Base-by-base conservation (phyloP, 371 early-diverging fungal species). In the Mucor saturninus region DNA sequence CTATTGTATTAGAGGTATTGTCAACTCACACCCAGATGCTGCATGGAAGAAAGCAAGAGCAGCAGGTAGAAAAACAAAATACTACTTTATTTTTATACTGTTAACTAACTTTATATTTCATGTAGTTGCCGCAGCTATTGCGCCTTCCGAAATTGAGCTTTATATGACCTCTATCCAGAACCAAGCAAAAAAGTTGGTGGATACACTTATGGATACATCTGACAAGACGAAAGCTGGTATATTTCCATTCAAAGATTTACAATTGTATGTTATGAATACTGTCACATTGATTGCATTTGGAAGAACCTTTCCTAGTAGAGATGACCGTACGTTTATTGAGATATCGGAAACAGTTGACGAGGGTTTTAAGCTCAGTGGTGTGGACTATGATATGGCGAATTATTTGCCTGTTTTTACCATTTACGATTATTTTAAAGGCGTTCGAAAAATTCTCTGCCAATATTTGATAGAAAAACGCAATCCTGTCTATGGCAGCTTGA, bases 241-340 rank as follows among this genome's bases (percentile, higher is more conserved):
- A 0, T 26, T 52, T 40, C 68, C 68, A 29, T 30, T n/a, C 26
- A 52, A 45, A 15, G n/a, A 62, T 3, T 10, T 63, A 11, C 37
- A 63, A 1, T n/a, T 68, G 10, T 52, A 50, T 30, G 37, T 56
- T 2, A 7, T 68, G 10, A 68, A 68, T 21, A 40, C 59, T 14
- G 38, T 68, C 21, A 53, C 51, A 5, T 39, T 21, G 5, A 45
- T 60, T 15, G 2, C 15, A 4, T 59, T 54, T 43, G 64, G 61
- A 21, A 54, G 8, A 3, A 38, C 43, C 2, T 68, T 56, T 30
- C 10, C 31, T 29, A 31, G 43, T 1, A n/a, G 39, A 8, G 42
- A 69, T 14, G 57, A 69, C 38, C 69, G 64, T 28, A 45, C 54
- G 15, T 64, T 56, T 40, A 8, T 4, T 1, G 21, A 55, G 1